A percentile compares a stretch with the other conserved stretches of the same genome.
Evolutionary conservation across 2,329 filamentous ascomycete genomes (phyloP).

Genomic region (Aureobasidium lini): DNA sequence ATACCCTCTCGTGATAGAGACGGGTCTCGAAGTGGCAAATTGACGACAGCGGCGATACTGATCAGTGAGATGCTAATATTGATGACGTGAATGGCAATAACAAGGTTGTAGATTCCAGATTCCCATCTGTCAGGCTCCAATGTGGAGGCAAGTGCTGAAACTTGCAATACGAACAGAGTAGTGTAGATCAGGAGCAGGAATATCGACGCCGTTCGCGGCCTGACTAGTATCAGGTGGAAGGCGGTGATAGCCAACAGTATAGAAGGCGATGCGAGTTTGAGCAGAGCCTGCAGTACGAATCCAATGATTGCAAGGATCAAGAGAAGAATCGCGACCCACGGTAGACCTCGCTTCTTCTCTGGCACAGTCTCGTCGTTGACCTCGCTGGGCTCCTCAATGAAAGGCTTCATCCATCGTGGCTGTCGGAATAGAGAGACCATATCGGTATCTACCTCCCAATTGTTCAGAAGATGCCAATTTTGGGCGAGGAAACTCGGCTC

Average conservation of each 20-base stretch:
- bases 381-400: slow-evolving; percentile 38
- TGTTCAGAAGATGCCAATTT: background rate
- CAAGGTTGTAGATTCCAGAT: background rate
- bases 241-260: slow-evolving; percentile 17
- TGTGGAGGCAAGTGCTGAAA: slow-evolving; percentile 1
- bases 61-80: slow-evolving; percentile 31
- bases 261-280: slow-evolving; percentile 17
- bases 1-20: slow-evolving; percentile 49
- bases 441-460: background rate
- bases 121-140: background rate
- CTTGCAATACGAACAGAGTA: slow-evolving; percentile 20
- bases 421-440: background rate
- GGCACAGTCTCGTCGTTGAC: slow-evolving; percentile 20
- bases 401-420: slow-evolving; percentile 42
- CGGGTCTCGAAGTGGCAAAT: slow-evolving; percentile 64
- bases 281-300: slow-evolving; percentile 5
- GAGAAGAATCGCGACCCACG: slow-evolving; percentile 26
- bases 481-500: background rate
- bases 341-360: slow-evolving; percentile 26
- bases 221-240: slow-evolving; percentile 19
- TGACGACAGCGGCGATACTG: slow-evolving; percentile 48
- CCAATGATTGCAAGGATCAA: slow-evolving; percentile 20
- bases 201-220: slow-evolving; percentile 25
- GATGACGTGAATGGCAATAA: slow-evolving; percentile 18
- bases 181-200: slow-evolving; percentile 19